Base-by-base conservation (phyloP, 2,329 filamentous ascomycete species). In the Clarireedia monteithiana region DNA sequence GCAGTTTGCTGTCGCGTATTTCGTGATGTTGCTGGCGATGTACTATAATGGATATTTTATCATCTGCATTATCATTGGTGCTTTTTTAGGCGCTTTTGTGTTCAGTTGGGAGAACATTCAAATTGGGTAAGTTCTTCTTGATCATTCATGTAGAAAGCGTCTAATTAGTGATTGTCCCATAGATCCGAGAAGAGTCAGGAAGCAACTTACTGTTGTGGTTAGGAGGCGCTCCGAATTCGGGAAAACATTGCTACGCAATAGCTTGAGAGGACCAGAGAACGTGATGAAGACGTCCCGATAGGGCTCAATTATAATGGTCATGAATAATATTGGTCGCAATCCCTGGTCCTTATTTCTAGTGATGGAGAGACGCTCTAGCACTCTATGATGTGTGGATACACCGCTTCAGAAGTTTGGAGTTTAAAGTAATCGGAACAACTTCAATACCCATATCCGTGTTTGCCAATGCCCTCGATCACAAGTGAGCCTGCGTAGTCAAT, bases 1-100 rank as follows among this genome's bases (percentile, higher is more conserved):
- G 4, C 86, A 88, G 62, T 89, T 92, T 64, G 83, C 82, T 0
- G 78, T 90, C 1, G 88, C 86, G 2, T 94, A 92, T 68, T 83
- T 92, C 63, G 71, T 92, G 65, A 92, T 94, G 89, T 72, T 87
- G 73, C 71, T 67, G n/a, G 77, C 77, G 60, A 81, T 82, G 77
- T 82, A 82, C 68, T 83, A 78, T 71, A 83, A 82, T 63, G 82
- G 84, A 9, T 94, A 89, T 70, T 78, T 94, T 60, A 88, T 94
- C 69, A 85, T 92, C 58, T 89, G 83, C 63, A 89, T 94, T 68
- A 81, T 92, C 60, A 79, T 92, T 55, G 89, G 89, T 1, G 82
- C 86, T 0, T 89, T 82, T 61, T 56, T 91, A 5, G 89, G 89
- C 15, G 77, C 80, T 12, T 89, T 91, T 60, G 66, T 88, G 58